Base-by-base conservation (phyloP, 192 early-diverging fungal species). In the Backusella macrospora region DNA sequence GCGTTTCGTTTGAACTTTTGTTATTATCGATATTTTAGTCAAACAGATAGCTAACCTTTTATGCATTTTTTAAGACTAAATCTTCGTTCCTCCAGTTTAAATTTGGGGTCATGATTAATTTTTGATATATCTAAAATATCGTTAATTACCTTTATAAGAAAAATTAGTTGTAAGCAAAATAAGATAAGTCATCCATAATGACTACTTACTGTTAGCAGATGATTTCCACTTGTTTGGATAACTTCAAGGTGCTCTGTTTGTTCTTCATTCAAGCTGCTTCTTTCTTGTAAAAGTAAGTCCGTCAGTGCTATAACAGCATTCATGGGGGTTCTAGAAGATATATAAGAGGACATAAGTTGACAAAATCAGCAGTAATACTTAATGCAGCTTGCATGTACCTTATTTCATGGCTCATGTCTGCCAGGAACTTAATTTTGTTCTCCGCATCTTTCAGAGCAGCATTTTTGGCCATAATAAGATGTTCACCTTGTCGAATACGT, bases 321-420 rank as follows among this genome's bases (percentile, higher is more conserved):
- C 85, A 86, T 86, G 6, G 85, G 85, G n/a, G 83, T 86, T 68
- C 85, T 84, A 74, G 37, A 18, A 14, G 29, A 40, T 14, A 64
- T 34, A 65, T n/a, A 45, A n/a, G 21, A 66, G 34, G n/a, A 21
- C 8, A 66, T 43, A 42, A 4, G 18, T 66, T 66, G 40, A 14
- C 16, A 42, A 10, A 15, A 18, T 52, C 9, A 26, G 14, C 44
- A 23, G 14, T 15, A 68, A 10, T 26, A 15, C 43, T 13, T 23
- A 34, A 47, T 45, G 47, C 13, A 47, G 5, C 8, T 42, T 16
- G 18, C 13, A 71, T 40, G n/a, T 80, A 80, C 85, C 85, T 77
- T 44, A 86, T 86, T 70, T 86, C 85, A 72, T 86, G 85, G 12
- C 81, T 83, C 85, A 86, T 86, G 45, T 86, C 83, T 7, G 85